Evolutionary conservation across 768 basidiomycete species (phyloP), one percentile per base, ranked within the genome.

Genomic region (Xanthoconium purpureum): DNA sequence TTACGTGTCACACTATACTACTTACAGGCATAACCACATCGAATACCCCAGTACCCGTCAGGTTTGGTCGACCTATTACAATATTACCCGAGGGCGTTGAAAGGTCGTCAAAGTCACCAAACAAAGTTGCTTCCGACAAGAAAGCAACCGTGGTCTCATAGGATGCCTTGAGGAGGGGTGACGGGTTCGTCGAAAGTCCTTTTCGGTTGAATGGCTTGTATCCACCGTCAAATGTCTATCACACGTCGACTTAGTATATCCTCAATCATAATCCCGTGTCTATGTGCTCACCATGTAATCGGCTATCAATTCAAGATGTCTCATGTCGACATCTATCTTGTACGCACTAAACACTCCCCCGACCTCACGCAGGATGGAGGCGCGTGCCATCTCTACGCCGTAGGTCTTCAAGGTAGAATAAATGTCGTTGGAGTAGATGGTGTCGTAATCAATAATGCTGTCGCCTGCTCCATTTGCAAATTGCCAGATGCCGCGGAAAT

Each of bases 121-220:
- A 85, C 46, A 99, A 76, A 0, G 94, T 92, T 18, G 97, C 96
- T 56, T 99, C 93, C 5, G 95, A 91, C 62, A 99, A 73, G 79
- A 99, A 97, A 2, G 87, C 80, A 2, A 88, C 91, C 0, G 96
- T 98, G 5, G 95, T 98, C 74, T 98, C 97, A 74, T 91, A 99
- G 10, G 94, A 97, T 1, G 97, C 97, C 72, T 98, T 98, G 52
- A 98, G 83, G 39, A 98, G 80, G 9, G 96, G 94, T n/a, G 95
- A 98, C 28, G 94, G 85, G 72, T 92, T 94, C 44, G 88, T 84
- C 24, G 91, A 88, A 55, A 99, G 89, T 51, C 97, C 97, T 60
- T 89, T 92, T 44, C 97, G 88, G 73, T 98, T 99, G 77, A 98
- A 99, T 3, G 97, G 94, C 74, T 92, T 96, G 79, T 95, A 99